Conservation (phyloP, 441 rosid species). For the Erodium texanum region DNA sequence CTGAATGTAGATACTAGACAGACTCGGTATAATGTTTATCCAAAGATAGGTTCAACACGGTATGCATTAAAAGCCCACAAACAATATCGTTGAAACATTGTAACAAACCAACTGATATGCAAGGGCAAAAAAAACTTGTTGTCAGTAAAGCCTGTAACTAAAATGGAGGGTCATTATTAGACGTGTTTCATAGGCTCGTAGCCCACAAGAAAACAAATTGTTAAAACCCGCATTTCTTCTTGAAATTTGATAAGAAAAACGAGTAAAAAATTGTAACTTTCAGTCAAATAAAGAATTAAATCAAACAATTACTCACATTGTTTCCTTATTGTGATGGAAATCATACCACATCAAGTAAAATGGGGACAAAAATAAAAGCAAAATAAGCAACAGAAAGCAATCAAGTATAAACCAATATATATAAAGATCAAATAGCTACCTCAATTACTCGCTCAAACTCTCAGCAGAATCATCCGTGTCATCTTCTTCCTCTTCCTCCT, state of each 20-base stretch:
- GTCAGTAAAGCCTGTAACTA: too few species aligned
- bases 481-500: conserved; percentile 25
- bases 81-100: too few species aligned
- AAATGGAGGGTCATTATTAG: too few species aligned
- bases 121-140: too few species aligned
- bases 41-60: too few species aligned
- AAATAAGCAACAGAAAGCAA: background rate
- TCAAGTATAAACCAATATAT: conserved; percentile 3
- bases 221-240: background rate
- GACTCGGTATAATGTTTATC: too few species aligned
- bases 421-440: conserved; percentile 4
- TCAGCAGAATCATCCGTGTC: conserved; percentile 28
- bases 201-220: background rate
- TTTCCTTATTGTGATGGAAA: background rate
- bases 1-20: too few species aligned
- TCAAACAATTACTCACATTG: background rate
- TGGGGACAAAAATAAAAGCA: background rate
- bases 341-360: background rate
- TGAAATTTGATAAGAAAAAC: background rate
- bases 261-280: background rate
- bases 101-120: too few species aligned
- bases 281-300: background rate
- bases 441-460: conserved; percentile 21
- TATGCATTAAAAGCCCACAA: too few species aligned
- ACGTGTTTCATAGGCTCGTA: background rate